Evolutionary conservation across 1,284 basidiomycete species (phyloP).

Genomic region (Papiliotrema fonsecae): DNA sequence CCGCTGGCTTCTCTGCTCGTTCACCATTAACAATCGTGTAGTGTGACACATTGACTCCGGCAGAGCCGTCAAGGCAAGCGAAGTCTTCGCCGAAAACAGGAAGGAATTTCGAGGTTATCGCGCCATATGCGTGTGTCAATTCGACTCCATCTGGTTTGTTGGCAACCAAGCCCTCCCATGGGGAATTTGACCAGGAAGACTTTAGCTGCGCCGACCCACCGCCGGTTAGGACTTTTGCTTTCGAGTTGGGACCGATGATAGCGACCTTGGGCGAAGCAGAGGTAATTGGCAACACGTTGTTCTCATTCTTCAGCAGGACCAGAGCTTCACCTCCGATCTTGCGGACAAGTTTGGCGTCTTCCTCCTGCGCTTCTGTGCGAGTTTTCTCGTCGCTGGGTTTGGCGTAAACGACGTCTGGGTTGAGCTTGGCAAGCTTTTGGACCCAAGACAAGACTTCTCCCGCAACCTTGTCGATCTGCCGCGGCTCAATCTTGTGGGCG

Average conservation of each 20-base stretch:
- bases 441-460: conserved; percentile 34
- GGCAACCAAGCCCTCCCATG: conserved; percentile 54
- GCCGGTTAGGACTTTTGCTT: conserved; percentile 53
- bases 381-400: conserved; percentile 14
- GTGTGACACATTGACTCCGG: conserved; percentile 19
- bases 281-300: conserved; percentile 13
- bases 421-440: conserved; percentile 14
- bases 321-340: conserved; percentile 31
- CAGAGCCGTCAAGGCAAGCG: conserved; percentile 13
- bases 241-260: conserved; percentile 59
- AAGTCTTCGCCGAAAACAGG: conserved; percentile 20
- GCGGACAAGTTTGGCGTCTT: conserved; percentile 18
- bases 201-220: conserved; percentile 55
- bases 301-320: conserved; percentile 63
- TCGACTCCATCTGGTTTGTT: conserved; percentile 43
- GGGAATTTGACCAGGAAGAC: conserved; percentile 53
- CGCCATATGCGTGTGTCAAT: conserved; percentile 49
- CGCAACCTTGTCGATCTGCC: conserved; percentile 9
- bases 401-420: conserved; percentile 19
- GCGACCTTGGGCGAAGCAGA: conserved; percentile 50
- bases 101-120: conserved; percentile 15
- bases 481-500: conserved; percentile 53
- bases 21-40: conserved; percentile 19
- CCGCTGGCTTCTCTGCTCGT: conserved; percentile 15
- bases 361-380: conserved; percentile 10